phyloP scores from a whole-genome alignment of 192 early-diverging fungal genomes.

The Podila minutissima region DNA sequence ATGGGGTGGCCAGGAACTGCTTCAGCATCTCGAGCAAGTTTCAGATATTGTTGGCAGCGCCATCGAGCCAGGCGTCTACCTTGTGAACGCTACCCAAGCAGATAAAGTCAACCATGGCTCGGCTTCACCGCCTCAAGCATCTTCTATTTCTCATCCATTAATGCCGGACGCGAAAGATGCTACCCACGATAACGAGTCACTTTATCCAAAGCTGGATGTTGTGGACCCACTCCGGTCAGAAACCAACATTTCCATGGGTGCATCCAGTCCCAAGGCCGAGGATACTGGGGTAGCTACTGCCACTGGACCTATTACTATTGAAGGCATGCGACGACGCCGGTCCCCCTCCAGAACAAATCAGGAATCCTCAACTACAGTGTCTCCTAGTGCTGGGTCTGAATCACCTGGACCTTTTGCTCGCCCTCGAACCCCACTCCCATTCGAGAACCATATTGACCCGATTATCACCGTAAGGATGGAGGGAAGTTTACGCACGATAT shows the following conservation, averaged over 20 bases:
- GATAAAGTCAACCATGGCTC: slow-evolving; percentile 45
- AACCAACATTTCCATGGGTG: not conserved
- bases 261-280: not conserved
- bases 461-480: slow-evolving; percentile 44
- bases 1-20: slow-evolving; percentile 79
- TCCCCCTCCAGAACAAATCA: not conserved
- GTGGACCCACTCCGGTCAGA: not conserved
- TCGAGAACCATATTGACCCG: slow-evolving; percentile 39
- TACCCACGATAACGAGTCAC: not conserved
- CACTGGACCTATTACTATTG: slow-evolving; percentile 35
- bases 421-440: slow-evolving; percentile 32
- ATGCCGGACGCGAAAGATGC: not conserved
- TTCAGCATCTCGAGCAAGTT: slow-evolving; percentile 59
- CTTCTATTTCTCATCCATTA: slow-evolving; percentile 17
- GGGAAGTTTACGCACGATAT: not conserved
- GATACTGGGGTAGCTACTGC: slow-evolving; percentile 1
- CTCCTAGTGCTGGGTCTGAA: slow-evolving; percentile 1
- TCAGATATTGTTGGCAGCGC: slow-evolving; percentile 53
- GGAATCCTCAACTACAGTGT: not conserved
- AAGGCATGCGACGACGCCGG: slow-evolving; percentile 35
- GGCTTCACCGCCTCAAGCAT: slow-evolving; percentile 18
- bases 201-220: slow-evolving; percentile 15
- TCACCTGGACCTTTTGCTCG: not conserved
- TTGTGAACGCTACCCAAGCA: slow-evolving; percentile 54
- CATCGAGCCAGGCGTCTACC: slow-evolving; percentile 57